A percentile compares a stretch with the other conserved stretches of the same genome.
Conservation (phyloP, 208 protist genomes). For the Zelonia costaricensis region DNA sequence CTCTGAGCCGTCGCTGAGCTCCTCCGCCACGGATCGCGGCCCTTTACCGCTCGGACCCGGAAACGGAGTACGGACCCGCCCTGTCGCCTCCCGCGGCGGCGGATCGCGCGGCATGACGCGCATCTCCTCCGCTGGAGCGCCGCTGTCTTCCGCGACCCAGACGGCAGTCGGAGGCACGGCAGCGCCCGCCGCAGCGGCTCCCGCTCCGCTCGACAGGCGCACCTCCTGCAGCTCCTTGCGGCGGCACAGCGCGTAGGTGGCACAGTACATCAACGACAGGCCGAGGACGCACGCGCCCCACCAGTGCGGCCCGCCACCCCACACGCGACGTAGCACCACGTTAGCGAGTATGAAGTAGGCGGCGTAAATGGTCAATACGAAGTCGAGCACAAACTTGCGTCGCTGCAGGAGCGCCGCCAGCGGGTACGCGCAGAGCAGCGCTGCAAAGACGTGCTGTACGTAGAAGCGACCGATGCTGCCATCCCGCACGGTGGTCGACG, state of each 20-base stretch:
- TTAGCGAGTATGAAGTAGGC: constrained; percentile 60
- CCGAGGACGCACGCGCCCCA: constrained; percentile 45
- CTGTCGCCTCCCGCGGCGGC: constrained; percentile 1
- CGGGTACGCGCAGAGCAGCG: constrained; percentile 41
- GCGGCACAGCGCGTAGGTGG: constrained; percentile 50
- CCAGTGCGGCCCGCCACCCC: constrained; percentile 49
- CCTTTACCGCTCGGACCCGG: not conserved
- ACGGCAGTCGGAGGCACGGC: not conserved
- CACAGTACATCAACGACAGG: constrained; percentile 36
- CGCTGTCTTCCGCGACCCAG: not conserved
- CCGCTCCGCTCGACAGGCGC: constrained; percentile 16
- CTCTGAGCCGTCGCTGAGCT: constrained; percentile 2
- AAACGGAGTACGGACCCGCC: not conserved
- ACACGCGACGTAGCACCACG: constrained; percentile 36
- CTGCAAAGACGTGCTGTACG: constrained; percentile 61
- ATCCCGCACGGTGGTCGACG: not conserved
- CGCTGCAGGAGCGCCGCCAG: constrained; percentile 69
- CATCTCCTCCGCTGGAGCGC: constrained; percentile 3
- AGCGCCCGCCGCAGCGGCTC: not conserved
- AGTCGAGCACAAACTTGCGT: constrained; percentile 82
- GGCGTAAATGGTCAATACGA: constrained; percentile 72
- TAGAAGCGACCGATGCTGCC: constrained; percentile 47
- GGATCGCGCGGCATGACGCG: not conserved
- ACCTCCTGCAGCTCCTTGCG: constrained; percentile 78
- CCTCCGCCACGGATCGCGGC: constrained; percentile 9